These are phyloP conservation scores for Lipomyces sp. DNA, from an alignment of 805 yeast genomes.

Conservation along the genomic window DNA sequence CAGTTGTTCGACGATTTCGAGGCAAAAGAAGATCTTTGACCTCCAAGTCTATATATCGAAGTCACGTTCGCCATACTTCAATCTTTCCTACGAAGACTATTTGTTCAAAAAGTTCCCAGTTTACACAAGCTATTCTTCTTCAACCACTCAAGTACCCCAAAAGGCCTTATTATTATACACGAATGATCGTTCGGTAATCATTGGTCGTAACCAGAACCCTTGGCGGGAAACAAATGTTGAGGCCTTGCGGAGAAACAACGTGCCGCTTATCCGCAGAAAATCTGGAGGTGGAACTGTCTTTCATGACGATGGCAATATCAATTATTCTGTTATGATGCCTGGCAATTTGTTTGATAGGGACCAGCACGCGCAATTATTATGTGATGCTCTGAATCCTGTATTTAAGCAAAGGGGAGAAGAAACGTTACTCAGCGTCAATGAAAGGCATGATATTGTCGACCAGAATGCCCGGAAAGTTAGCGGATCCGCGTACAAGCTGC, in stretches of 20 bases:
- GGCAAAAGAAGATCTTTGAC: background rate
- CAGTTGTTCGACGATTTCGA: background rate
- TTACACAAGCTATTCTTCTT: slow-evolving; percentile 19
- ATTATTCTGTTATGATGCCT: slow-evolving; percentile 79
- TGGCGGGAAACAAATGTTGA: slow-evolving; percentile 81
- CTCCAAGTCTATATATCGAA: slow-evolving; percentile 59
- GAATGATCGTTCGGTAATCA: slow-evolving; percentile 84
- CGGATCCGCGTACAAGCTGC: slow-evolving; percentile 90
- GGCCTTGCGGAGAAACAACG: slow-evolving; percentile 52
- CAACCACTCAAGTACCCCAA: slow-evolving; percentile 30
- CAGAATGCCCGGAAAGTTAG: slow-evolving; percentile 63
- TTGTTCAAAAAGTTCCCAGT: slow-evolving; percentile 69
- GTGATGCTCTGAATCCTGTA: slow-evolving; percentile 45
- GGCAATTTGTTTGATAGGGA: slow-evolving; percentile 65
- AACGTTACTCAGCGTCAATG: slow-evolving; percentile 58
- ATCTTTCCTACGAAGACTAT: slow-evolving; percentile 81
- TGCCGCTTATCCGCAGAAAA: slow-evolving; percentile 75
- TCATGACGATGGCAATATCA: slow-evolving; percentile 87
- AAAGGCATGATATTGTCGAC: slow-evolving; percentile 78
- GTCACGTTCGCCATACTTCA: slow-evolving; percentile 68
- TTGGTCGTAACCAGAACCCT: slow-evolving; percentile 96
- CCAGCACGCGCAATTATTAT: slow-evolving; percentile 56
- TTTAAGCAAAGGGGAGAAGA: slow-evolving; percentile 3
- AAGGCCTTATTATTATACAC: slow-evolving; percentile 72
- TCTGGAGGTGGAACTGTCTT: slow-evolving; percentile 98